Conservation (phyloP, 768 basidiomycete species). For the Kwoniella europaea region DNA sequence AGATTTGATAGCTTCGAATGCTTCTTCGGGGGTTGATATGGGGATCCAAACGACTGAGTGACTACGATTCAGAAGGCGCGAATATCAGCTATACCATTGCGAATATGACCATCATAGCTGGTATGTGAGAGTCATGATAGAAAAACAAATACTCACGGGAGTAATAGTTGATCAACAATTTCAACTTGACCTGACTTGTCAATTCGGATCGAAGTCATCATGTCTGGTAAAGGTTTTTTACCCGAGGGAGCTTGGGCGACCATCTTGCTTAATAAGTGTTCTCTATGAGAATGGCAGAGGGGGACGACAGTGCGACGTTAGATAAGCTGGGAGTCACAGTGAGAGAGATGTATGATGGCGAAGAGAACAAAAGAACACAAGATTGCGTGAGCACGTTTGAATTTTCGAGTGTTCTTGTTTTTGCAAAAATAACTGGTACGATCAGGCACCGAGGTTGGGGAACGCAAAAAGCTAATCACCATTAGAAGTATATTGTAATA, state of each 20-base stretch:
- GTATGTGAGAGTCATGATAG: neutral
- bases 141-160: slow-evolving; percentile 63
- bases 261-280: slow-evolving; percentile 28
- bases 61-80: slow-evolving; percentile 48
- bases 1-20: slow-evolving; percentile 89
- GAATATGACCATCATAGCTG: neutral
- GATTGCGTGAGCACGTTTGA: slow-evolving; percentile 7
- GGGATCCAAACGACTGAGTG: slow-evolving; percentile 58
- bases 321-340: neutral
- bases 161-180: slow-evolving; percentile 86
- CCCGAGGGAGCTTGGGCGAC: slow-evolving; percentile 51
- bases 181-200: slow-evolving; percentile 67
- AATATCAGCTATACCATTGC: neutral
- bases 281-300: neutral
- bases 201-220: slow-evolving; percentile 59
- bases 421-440: neutral
- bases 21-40: slow-evolving; percentile 75
- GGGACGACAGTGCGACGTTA: too few species aligned
- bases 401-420: neutral
- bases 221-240: slow-evolving; percentile 54
- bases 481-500: neutral
- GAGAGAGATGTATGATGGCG: neutral
- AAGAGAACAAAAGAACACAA: neutral
- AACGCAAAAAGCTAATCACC: neutral
- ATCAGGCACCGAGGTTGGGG: neutral